phyloP scores from a whole-genome alignment of 371 early-diverging fungal genomes.

The Blakeslea trispora region DNA sequence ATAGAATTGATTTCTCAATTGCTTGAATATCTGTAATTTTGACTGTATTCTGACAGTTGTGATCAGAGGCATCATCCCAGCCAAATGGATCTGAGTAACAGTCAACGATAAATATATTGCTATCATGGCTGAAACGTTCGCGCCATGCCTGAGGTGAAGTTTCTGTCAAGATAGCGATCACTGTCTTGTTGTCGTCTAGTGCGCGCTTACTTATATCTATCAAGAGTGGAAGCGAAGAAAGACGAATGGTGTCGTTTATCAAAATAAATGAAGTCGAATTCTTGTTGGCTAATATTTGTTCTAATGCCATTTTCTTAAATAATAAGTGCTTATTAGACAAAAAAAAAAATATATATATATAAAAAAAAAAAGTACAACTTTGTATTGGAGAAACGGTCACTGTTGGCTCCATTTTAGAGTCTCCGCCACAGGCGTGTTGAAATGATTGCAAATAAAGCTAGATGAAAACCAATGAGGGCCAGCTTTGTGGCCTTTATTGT shows the following conservation, averaged over 20 bases:
- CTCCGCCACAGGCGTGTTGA: too few relatives aligned
- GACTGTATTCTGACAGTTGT: background rate
- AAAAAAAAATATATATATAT: too few relatives aligned
- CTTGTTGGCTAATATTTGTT: slow-evolving; percentile 41
- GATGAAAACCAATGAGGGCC: too few relatives aligned
- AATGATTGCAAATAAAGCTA: too few relatives aligned
- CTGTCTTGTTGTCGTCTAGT: slow-evolving; percentile 21
- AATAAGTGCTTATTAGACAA: background rate
- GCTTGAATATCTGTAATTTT: slow-evolving; percentile 11
- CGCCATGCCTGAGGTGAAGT: slow-evolving; percentile 38
- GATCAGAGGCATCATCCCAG: slow-evolving; percentile 24
- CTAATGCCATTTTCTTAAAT: slow-evolving; percentile 22
- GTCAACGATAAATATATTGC: slow-evolving; percentile 30
- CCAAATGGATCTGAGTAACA: slow-evolving; percentile 42
- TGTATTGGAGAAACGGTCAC: too few relatives aligned
- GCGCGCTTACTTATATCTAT: slow-evolving; percentile 30
- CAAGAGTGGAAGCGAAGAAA: slow-evolving; percentile 31
- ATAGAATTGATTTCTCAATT: slow-evolving; percentile 30
- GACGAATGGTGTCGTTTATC: slow-evolving; percentile 34
- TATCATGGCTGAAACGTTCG: slow-evolving; percentile 2
- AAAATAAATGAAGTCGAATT: slow-evolving; percentile 34
- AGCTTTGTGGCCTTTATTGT: too few relatives aligned
- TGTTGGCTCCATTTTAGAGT: too few relatives aligned
- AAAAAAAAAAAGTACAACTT: too few relatives aligned
- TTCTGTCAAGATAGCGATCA: slow-evolving; percentile 42